Conservation (phyloP, 176 grass and related monocot genomes). For the Juncus inflexus region DNA sequence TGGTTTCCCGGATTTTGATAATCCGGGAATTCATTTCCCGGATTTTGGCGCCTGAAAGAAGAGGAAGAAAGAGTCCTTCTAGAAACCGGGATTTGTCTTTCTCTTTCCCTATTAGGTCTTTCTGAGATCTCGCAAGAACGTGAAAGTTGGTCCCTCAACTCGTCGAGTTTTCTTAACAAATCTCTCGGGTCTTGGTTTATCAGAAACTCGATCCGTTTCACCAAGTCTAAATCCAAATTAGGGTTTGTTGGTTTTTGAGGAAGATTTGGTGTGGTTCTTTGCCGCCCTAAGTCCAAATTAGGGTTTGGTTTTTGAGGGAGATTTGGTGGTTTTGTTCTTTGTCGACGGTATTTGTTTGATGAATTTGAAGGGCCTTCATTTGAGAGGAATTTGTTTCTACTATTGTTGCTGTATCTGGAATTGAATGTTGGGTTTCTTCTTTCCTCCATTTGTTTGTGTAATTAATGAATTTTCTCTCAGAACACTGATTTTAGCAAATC, state of each 20-base stretch:
- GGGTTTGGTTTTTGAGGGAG: conserved; percentile 38
- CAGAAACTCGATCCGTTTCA: conserved; percentile 39
- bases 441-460: conserved; percentile 4
- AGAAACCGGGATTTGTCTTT: conserved; percentile 14
- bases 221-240: conserved; percentile 39
- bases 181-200: conserved; percentile 60
- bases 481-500: not conserved
- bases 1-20: conserved; percentile 32
- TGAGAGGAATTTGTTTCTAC: conserved; percentile 1
- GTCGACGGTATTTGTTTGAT: conserved; percentile 19
- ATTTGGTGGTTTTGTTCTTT: not conserved
- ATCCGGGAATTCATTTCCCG: conserved; percentile 12
- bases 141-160: conserved; percentile 74
- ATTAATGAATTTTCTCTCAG: not conserved
- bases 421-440: conserved; percentile 8
- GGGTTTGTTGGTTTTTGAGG: conserved; percentile 32
- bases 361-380: conserved; percentile 6
- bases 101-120: conserved; percentile 33
- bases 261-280: conserved; percentile 6
- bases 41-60: conserved; percentile 23
- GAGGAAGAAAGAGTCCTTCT: conserved; percentile 34
- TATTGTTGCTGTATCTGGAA: conserved; percentile 18
- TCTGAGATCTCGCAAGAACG: conserved; percentile 51
- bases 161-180: conserved; percentile 83
- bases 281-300: conserved; percentile 41